phyloP scores from a whole-genome alignment of 768 basidiomycete genomes.

The Amanita fuliginea region DNA sequence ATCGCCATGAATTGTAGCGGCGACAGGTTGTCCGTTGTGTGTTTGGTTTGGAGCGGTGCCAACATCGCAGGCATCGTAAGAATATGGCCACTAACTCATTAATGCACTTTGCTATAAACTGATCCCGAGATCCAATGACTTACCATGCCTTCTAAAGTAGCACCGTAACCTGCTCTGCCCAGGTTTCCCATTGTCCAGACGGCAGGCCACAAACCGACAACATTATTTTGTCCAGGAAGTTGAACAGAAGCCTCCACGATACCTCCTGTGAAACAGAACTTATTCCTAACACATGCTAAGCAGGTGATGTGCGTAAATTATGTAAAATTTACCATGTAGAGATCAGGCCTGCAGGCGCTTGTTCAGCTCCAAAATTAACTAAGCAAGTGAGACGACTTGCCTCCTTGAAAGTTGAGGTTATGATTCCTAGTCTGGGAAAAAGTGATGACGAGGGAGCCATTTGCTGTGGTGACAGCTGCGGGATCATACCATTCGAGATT shows the following conservation, averaged over 20 bases:
- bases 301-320: constrained; percentile 1
- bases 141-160: constrained; percentile 72
- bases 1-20: constrained; percentile 50
- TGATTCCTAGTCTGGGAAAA: constrained; percentile 48
- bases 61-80: constrained; percentile 71
- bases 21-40: constrained; percentile 47
- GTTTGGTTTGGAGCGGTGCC: constrained; percentile 76
- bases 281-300: constrained; percentile 38
- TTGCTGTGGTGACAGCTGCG: constrained; percentile 53
- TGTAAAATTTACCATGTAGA: constrained; percentile 32
- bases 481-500: constrained; percentile 89
- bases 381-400: constrained; percentile 24
- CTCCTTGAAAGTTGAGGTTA: constrained; percentile 55
- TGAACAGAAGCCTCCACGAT: constrained; percentile 50
- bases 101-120: constrained; percentile 3
- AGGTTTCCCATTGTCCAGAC: constrained; percentile 66
- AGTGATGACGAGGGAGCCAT: constrained; percentile 65
- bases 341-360: constrained; percentile 24
- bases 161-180: constrained; percentile 72
- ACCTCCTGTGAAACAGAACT: constrained; percentile 80
- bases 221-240: constrained; percentile 51
- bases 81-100: constrained; percentile 62
- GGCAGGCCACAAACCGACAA: constrained; percentile 67
- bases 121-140: background rate
- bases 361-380: constrained; percentile 16